Conservation (phyloP, 2,329 filamentous ascomycete genomes). For the Berkeleyomyces rouxiae region DNA sequence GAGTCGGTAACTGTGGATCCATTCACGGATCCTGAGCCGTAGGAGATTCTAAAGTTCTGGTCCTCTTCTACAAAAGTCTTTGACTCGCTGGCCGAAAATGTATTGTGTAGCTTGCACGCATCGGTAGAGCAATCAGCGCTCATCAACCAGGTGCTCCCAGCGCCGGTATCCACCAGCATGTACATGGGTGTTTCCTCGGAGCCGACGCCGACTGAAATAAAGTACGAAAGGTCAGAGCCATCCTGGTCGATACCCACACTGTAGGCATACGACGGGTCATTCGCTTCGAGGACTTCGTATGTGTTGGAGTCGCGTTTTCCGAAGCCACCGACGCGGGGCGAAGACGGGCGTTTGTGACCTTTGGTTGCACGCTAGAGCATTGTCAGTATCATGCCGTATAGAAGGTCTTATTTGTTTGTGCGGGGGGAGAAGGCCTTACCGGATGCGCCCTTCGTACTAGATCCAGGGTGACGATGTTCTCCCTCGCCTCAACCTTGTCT, state of each 20-base stretch:
- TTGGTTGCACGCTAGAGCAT: not conserved
- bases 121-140: slow-evolving; percentile 46
- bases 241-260: slow-evolving; percentile 44
- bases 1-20: slow-evolving; percentile 52
- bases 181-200: slow-evolving; percentile 36
- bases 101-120: slow-evolving; percentile 53
- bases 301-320: slow-evolving; percentile 26
- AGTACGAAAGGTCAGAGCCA: slow-evolving; percentile 50
- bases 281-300: slow-evolving; percentile 32
- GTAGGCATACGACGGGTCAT: slow-evolving; percentile 28
- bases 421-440: slow-evolving; percentile 9
- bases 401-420: not conserved
- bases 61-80: slow-evolving; percentile 38
- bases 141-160: slow-evolving; percentile 72
- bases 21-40: slow-evolving; percentile 60
- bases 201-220: slow-evolving; percentile 39
- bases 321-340: slow-evolving; percentile 12
- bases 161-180: slow-evolving; percentile 50
- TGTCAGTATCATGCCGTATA: not conserved
- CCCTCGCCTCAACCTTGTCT: not conserved
- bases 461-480: slow-evolving; percentile 3
- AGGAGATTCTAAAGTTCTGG: slow-evolving; percentile 47
- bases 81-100: slow-evolving; percentile 51
- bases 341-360: slow-evolving; percentile 7
- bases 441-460: slow-evolving; percentile 6